Evolutionary conservation across 2,329 filamentous ascomycete genomes (phyloP).

Genomic region (Ceratocystis papillata): DNA sequence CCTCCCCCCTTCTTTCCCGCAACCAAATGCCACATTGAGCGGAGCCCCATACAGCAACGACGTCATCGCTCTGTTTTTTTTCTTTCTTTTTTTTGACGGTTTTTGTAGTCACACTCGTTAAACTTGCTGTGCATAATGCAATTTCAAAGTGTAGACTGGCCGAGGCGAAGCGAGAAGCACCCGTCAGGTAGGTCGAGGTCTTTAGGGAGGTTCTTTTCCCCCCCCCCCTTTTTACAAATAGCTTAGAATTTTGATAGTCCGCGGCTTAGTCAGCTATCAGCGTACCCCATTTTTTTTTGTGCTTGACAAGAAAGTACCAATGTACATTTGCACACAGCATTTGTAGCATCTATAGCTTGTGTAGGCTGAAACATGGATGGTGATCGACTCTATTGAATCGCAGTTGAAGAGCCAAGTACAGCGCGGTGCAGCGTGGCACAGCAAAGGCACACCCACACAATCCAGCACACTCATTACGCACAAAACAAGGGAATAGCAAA

Average conservation of each 20-base stretch:
- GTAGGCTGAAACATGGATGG: background rate
- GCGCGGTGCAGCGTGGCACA: too few species aligned
- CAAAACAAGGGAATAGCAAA: background rate
- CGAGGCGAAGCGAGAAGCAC: too few species aligned
- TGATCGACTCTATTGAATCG: background rate
- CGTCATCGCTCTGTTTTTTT: background rate
- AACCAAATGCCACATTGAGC: background rate
- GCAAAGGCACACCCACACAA: too few species aligned
- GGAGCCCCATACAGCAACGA: background rate
- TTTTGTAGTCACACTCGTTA: too few species aligned
- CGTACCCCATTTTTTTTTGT: background rate
- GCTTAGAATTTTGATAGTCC: background rate
- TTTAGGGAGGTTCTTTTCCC: background rate
- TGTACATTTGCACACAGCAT: background rate
- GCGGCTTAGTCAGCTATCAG: background rate
- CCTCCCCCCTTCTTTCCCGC: background rate
- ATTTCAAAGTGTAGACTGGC: too few species aligned
- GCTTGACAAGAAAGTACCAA: conserved; percentile 1
- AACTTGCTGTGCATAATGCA: too few species aligned
- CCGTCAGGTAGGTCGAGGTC: background rate
- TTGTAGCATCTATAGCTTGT: background rate
- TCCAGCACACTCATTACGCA: background rate
- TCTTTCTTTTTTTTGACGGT: too few species aligned
- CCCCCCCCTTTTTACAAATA: background rate
- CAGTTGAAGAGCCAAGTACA: background rate